Evolutionary conservation across 495 filamentous ascomycete genomes (phyloP).

Genomic region (Cercophora samala): DNA sequence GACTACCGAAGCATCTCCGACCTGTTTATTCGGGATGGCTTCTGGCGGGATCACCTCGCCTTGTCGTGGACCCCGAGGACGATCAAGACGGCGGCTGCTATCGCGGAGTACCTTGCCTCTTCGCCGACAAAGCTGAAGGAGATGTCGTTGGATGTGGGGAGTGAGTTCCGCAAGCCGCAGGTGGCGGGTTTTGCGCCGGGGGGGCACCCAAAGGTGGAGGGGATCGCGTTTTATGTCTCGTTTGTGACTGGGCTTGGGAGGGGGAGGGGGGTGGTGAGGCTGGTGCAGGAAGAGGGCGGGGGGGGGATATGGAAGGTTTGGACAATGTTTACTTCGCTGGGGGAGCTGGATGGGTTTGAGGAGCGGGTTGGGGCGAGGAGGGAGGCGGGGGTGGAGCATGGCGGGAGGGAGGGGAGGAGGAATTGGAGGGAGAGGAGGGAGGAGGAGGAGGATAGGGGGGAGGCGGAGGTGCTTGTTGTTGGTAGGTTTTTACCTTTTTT

Average conservation of each 20-base stretch:
- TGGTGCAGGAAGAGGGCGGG: conserved; percentile 47
- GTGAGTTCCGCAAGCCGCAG: conserved; percentile 46
- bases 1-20: conserved; percentile 6
- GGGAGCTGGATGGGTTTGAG: conserved; percentile 49
- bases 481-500: too few relatives aligned
- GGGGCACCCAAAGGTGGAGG: conserved; percentile 40
- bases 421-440: conserved; percentile 66
- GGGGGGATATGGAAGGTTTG: conserved; percentile 76
- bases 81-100: conserved; percentile 51
- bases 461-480: conserved; percentile 65
- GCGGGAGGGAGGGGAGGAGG: conserved; percentile 39
- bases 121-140: conserved; percentile 30
- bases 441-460: conserved; percentile 49
- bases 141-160: conserved; percentile 50
- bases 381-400: conserved; percentile 52
- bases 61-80: conserved; percentile 61
- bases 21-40: conserved; percentile 37
- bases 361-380: conserved; percentile 51
- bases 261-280: conserved; percentile 56
- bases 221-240: conserved; percentile 52
- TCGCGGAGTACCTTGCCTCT: conserved; percentile 45
- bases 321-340: conserved; percentile 58
- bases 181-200: conserved; percentile 43
- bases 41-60: conserved; percentile 62
- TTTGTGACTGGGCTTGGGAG: conserved; percentile 52